A percentile compares a stretch with the other conserved stretches of the same genome.
These are phyloP conservation scores for Xylariomycetidae sp. DNA, from an alignment of 2,329 filamentous ascomycete genomes.

Conservation along the genomic window DNA sequence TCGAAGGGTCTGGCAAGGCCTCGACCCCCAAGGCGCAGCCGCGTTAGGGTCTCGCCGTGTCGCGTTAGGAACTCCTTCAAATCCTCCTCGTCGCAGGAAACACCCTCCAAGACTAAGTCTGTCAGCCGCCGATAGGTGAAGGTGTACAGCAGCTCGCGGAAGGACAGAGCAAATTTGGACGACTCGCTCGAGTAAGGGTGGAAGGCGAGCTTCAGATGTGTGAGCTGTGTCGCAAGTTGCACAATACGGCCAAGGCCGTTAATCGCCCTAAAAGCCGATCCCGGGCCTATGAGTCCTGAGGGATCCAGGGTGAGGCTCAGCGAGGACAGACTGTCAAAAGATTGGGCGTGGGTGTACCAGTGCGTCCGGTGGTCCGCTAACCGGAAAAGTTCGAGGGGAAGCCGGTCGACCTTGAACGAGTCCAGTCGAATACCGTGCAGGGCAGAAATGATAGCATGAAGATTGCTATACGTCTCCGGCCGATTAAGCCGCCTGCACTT, in stretches of 20 bases:
- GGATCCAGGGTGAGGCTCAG: constrained; percentile 38
- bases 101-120: constrained; percentile 38
- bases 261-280: constrained; percentile 33
- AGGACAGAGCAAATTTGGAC: constrained; percentile 36
- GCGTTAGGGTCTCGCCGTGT: constrained; percentile 34
- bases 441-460: constrained; percentile 35
- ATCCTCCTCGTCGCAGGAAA: constrained; percentile 39
- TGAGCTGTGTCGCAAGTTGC: constrained; percentile 32
- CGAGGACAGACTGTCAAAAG: constrained; percentile 34
- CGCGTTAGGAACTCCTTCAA: constrained; percentile 37
- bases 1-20: constrained; percentile 36
- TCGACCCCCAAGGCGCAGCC: constrained; percentile 40
- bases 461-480: constrained; percentile 32
- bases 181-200: constrained; percentile 34
- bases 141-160: constrained; percentile 33
- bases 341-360: constrained; percentile 37
- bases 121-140: constrained; percentile 35
- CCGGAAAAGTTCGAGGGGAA: constrained; percentile 39
- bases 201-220: constrained; percentile 36
- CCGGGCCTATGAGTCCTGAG: constrained; percentile 31
- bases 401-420: constrained; percentile 37
- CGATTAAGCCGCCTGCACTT: constrained; percentile 36
- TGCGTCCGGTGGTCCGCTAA: constrained; percentile 30
- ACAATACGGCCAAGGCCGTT: constrained; percentile 40
- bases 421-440: constrained; percentile 31